Evolutionary conservation across 192 early-diverging fungal genomes (phyloP), one percentile per base, ranked within the genome.

Genomic region (Chytriomyces confervae): DNA sequence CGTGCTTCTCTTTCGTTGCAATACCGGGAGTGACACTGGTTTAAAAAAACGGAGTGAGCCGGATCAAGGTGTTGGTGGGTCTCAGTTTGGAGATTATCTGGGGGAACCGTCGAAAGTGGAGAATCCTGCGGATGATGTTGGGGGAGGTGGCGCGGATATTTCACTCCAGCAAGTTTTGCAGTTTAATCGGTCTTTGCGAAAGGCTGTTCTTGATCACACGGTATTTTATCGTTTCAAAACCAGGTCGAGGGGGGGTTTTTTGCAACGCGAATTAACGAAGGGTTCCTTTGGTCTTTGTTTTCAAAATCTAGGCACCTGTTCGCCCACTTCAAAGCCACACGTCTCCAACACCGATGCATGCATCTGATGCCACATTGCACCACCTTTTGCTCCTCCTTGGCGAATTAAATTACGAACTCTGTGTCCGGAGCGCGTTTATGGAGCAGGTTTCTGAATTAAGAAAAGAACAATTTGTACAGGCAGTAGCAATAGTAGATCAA

Each of bases 361-460:
- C 23, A 13, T 20, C 23, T 11, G 53, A 57, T 20, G 20, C 53
- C 13, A 20, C 53, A 20, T 11, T 20, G 53, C 53, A 11, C 62
- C 60, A 61, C 46, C 7, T 62, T 7, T 18, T 49, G 10, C 61
- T 76, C 24, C 47, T 76, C 11, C 20, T 66, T 6, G 11, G 18
- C 24, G 63, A 76, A 24, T 47, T 76, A 1, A 43, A 76, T 27
- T 76, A 76, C 50, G 74, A 76, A 20, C 62, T 48, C 6, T 76
- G 62, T 48, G 9, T 76, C 20, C 63, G 62, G 1, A 3, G 20
- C 50, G 63, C 74, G 3, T 47, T 13, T 45, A 47, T 76, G 23
- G 16, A 45, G 18, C 47, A 76, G 46, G 50, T 79, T 20, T 9
- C 47, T 16, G 27, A 62, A 18, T 45, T 72, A 20, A 71, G 53